phyloP scores from a whole-genome alignment of 345 rosid genomes.

The Arabidopsis arenosa region DNA sequence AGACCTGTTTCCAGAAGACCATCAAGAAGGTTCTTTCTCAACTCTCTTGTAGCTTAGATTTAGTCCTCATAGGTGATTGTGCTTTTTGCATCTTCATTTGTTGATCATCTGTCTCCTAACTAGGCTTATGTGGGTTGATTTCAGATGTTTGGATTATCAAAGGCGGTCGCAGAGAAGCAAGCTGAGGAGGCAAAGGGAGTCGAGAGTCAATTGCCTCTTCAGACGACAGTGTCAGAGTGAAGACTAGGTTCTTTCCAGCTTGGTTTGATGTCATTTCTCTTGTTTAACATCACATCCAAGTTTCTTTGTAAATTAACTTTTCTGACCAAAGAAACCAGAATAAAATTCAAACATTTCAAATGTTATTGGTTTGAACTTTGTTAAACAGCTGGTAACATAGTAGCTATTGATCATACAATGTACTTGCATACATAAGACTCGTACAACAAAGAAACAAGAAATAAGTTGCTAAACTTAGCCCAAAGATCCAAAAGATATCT shows the following conservation, averaged over 20 bases:
- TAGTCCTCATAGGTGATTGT: background rate
- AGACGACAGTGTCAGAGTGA: slow-evolving; percentile 59
- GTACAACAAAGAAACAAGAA: slow-evolving; percentile 2
- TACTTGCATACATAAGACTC: background rate
- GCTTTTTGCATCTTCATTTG: background rate
- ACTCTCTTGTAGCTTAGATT: background rate
- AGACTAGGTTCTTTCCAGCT: background rate
- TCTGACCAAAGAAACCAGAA: background rate
- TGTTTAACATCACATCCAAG: slow-evolving; percentile 8
- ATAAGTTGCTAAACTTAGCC: no score
- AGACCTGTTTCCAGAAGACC: slow-evolving; percentile 78
- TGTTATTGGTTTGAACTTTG: no score
- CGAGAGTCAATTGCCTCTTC: slow-evolving; percentile 68
- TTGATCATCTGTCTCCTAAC: slow-evolving; percentile 9
- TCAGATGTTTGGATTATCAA: slow-evolving; percentile 93
- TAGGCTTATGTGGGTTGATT: slow-evolving; percentile 15
- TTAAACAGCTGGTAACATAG: background rate
- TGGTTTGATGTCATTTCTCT: background rate
- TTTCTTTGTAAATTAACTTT: slow-evolving; percentile 12
- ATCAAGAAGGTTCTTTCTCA: slow-evolving; percentile 62
- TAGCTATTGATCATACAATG: slow-evolving; percentile 3
- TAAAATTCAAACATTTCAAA: background rate
- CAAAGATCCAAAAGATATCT: background rate
- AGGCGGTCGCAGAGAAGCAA: slow-evolving; percentile 68
- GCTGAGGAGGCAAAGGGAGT: slow-evolving; percentile 61